Base-by-base conservation (phyloP, 2,329 filamentous ascomycete genomes). In the Corinectria fuckeliana region DNA sequence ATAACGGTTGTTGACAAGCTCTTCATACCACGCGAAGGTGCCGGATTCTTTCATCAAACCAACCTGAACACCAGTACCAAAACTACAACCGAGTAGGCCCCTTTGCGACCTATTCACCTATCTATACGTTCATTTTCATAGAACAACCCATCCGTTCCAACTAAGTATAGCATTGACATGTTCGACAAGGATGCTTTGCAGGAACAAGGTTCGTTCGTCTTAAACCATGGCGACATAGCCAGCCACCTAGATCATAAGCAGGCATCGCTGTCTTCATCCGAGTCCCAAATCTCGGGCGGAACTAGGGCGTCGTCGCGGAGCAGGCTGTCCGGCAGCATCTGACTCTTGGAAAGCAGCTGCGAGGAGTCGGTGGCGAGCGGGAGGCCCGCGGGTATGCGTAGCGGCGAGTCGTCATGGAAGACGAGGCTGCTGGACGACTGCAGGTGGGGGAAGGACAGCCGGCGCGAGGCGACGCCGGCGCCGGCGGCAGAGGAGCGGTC, bases 251-350 rank as follows among this genome's bases (percentile, higher is more conserved):
- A 44, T 60, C 64, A 70, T 32, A 71, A 57, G 41, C 48, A 58
- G 30, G 41, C 62, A 42, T 62, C 62, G 14, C 62, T 63, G 18
- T 71, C 69, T 5, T 74, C 72, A 8, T 78, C 75, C 36, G 74
- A 78, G 60, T 78, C 77, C 72, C 71, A 77, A 28, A 78, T 74
- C 57, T 73, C 73, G 13, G 69, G 70, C 5, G 72, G 72, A 21
- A 66, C 66, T 36, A 69, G 62, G 21, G 62, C 67, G 25, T 75
- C 74, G 28, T 80, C 79, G 26, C 70, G 64, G 7, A 81, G 20
- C 55, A 82, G 71, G 58, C 78, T 81, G 41, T 81, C 79, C 3
- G 84, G 80, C 56, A 87, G 71, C 74, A 84, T 78, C 71, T 85
- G 83, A 61, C 82, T 85, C 64, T 77, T 79, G 2, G 80, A 79